Evolutionary conservation across 164 flowering plant genomes (phyloP).

Genomic region (Vitis riparia): DNA sequence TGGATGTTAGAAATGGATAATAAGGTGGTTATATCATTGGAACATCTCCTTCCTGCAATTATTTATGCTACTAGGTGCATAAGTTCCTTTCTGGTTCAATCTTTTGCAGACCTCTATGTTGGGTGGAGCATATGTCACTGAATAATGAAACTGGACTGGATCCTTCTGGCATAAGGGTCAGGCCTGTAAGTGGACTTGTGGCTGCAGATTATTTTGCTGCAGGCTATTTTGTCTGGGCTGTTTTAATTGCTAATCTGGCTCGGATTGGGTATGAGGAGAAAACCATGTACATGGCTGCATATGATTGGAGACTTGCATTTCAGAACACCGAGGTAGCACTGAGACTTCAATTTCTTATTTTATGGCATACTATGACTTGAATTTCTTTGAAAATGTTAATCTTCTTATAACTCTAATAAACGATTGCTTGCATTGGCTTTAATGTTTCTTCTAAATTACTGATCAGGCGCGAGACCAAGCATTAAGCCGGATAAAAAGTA

Average conservation of each 20-base stretch:
- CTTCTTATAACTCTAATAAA: not conserved
- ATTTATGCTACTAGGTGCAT: too few relatives aligned
- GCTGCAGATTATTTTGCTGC: conserved; percentile 83
- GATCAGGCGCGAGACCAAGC: conserved; percentile 66
- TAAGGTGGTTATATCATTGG: too few relatives aligned
- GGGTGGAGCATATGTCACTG: conserved; percentile 79
- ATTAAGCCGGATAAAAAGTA: conserved; percentile 69
- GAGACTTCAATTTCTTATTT: not conserved
- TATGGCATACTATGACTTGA: too few relatives aligned
- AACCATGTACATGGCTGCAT: conserved; percentile 83
- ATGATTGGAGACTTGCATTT: conserved; percentile 80
- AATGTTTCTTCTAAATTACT: not conserved
- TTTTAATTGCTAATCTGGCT: conserved; percentile 75
- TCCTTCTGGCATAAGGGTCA: conserved; percentile 64
- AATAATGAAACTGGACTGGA: conserved; percentile 81
- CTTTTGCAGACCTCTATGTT: conserved; percentile 63
- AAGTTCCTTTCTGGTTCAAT: not conserved
- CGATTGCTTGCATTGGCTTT: not conserved
- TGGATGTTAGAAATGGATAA: too few relatives aligned
- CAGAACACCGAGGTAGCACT: conserved; percentile 71
- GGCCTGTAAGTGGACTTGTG: conserved; percentile 72
- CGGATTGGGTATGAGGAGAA: conserved; percentile 83
- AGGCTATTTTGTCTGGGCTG: conserved; percentile 87
- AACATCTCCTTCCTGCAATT: too few relatives aligned
- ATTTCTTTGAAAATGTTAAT: not conserved